A percentile compares a stretch with the other conserved stretches of the same genome.
Evolutionary conservation across 2,329 filamentous ascomycete genomes (phyloP).

Genomic region (Drechslerella dactyloides): DNA sequence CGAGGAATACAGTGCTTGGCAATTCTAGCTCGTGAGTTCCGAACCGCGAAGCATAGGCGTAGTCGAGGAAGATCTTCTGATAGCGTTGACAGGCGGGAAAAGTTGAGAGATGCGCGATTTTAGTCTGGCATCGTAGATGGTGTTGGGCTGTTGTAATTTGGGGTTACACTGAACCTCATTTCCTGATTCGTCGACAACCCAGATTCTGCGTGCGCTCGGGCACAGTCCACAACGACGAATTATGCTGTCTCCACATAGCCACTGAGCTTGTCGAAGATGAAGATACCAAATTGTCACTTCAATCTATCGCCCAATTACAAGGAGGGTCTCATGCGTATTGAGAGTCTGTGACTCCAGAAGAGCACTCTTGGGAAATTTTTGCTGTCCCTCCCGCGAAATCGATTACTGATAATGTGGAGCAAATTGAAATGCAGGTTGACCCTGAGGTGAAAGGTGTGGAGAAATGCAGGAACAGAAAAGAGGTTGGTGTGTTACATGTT

Average conservation of each 20-base stretch:
- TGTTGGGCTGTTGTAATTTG: too few species aligned
- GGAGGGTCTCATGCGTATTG: not conserved
- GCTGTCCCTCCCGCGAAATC: not conserved
- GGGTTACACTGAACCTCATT: too few species aligned
- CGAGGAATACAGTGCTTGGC: too few species aligned
- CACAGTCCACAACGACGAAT: too few species aligned
- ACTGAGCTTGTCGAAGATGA: too few species aligned
- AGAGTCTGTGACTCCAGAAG: not conserved
- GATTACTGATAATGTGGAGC: conserved; percentile 7
- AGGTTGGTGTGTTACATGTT: conserved; percentile 3
- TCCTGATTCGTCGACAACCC: too few species aligned
- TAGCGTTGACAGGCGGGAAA: not conserved
- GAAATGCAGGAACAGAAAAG: not conserved
- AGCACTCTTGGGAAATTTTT: not conserved
- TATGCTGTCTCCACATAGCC: too few species aligned
- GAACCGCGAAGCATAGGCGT: conserved; percentile 1
- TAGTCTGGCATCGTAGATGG: too few species aligned
- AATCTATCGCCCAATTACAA: too few species aligned
- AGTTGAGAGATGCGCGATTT: not conserved
- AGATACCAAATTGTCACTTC: too few species aligned
- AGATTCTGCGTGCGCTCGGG: too few species aligned
- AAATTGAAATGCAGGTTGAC: too few species aligned
- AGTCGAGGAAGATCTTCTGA: not conserved
- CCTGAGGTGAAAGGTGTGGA: not conserved
- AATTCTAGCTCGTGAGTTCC: not conserved